Conservation (phyloP, 345 rosid genomes). For the Populus euphratica region DNA sequence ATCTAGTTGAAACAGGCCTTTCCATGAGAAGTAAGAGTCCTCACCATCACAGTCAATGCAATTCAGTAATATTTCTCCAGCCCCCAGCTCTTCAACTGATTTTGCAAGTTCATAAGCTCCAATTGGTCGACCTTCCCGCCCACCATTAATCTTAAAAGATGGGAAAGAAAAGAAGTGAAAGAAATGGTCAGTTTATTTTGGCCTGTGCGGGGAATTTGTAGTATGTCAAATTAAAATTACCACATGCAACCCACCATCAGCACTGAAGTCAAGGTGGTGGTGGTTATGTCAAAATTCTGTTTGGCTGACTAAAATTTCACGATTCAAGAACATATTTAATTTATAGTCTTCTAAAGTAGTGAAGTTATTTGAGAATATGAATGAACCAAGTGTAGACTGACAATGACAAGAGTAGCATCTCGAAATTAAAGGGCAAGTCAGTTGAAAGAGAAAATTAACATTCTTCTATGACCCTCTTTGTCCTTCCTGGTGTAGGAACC, state of each 20-base stretch:
- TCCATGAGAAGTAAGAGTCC: conserved; percentile 1
- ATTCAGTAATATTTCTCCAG: conserved; percentile 91
- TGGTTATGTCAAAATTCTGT: neutral
- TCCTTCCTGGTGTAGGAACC: neutral
- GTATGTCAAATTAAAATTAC: neutral
- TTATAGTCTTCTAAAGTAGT: neutral
- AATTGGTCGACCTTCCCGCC: conserved; percentile 92
- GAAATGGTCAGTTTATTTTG: neutral
- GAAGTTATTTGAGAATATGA: neutral
- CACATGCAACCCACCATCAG: neutral
- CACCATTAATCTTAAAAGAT: conserved; percentile 74
- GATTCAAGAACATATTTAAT: neutral
- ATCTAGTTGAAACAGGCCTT: no score
- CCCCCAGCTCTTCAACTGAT: conserved; percentile 91
- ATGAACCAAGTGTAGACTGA: neutral
- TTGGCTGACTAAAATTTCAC: neutral
- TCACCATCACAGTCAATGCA: conserved; percentile 97
- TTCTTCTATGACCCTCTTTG: neutral
- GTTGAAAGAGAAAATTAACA: neutral
- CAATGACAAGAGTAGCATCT: neutral
- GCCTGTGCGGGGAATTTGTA: neutral
- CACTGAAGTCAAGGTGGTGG: neutral
- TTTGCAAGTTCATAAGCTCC: conserved; percentile 98
- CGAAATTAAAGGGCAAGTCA: neutral
- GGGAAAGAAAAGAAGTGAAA: neutral